These are phyloP conservation scores for Mortierella antarctica DNA, from an alignment of 192 early-diverging fungal genomes.

Conservation along the genomic window DNA sequence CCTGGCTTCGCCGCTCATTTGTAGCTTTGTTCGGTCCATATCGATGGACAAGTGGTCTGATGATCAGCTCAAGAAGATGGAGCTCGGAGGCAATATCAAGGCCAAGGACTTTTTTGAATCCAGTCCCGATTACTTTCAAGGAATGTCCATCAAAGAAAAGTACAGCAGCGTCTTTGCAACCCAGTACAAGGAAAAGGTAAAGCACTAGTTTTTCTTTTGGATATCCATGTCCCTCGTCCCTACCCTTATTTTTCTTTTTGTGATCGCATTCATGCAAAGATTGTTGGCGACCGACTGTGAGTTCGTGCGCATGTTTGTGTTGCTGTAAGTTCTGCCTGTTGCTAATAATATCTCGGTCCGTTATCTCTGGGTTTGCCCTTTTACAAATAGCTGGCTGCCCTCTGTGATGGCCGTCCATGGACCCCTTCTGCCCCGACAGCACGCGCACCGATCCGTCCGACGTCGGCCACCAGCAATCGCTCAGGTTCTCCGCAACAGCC, in stretches of 20 bases:
- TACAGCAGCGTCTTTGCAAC: constrained; percentile 89
- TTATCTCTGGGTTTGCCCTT: not conserved
- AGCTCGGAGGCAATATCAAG: constrained; percentile 89
- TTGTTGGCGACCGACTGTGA: not conserved
- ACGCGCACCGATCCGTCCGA: constrained; percentile 38
- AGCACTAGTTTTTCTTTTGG: not conserved
- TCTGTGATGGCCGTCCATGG: constrained; percentile 69
- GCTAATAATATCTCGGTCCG: not conserved
- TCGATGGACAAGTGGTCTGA: constrained; percentile 98
- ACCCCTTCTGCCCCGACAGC: constrained; percentile 56
- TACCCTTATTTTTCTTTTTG: not conserved
- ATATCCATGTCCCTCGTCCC: not conserved
- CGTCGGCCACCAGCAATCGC: constrained; percentile 42
- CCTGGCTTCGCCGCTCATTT: not conserved
- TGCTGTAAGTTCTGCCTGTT: not conserved
- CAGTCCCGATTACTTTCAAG: constrained; percentile 78
- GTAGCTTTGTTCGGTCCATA: constrained; percentile 97
- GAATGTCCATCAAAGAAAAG: constrained; percentile 86
- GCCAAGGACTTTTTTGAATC: constrained; percentile 87
- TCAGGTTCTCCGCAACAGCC: constrained; percentile 38
- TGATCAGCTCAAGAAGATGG: constrained; percentile 96
- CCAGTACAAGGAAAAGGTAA: constrained; percentile 91
- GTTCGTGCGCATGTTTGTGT: not conserved
- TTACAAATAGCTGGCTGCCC: constrained; percentile 59
- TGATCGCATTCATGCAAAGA: not conserved